Evolutionary conservation across 129 eudicot genomes (phyloP).

Genomic region (Pittosporum tobira): DNA sequence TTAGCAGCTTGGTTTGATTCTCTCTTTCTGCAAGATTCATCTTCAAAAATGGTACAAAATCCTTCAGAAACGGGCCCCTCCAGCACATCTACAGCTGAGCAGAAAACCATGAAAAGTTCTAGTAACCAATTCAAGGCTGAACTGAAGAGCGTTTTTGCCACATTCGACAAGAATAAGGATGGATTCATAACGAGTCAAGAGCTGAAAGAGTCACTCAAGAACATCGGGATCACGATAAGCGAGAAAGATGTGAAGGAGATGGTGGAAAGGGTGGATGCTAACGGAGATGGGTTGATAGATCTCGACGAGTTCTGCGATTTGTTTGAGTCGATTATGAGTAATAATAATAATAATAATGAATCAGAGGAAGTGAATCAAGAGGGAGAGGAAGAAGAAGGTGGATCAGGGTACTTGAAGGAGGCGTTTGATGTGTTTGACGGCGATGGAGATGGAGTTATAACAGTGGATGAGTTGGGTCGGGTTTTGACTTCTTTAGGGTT

Average conservation of each 20-base stretch:
- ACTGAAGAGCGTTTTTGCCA: conserved; percentile 6
- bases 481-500: conserved; percentile 16
- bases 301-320: conserved; percentile 5
- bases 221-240: background rate
- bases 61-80: background rate
- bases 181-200: conserved; percentile 7
- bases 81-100: background rate
- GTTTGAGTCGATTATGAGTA: conserved; percentile 2
- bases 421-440: conserved; percentile 24
- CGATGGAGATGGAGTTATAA: conserved; percentile 20
- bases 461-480: conserved; percentile 16
- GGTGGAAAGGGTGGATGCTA: background rate
- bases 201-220: background rate
- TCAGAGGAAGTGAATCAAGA: conserved; percentile 6
- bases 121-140: background rate
- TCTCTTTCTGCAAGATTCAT: background rate
- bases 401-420: conserved; percentile 6
- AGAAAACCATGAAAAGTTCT: background rate
- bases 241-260: conserved; percentile 1
- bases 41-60: background rate
- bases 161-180: conserved; percentile 7
- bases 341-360: background rate
- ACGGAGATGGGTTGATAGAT: conserved; percentile 5
- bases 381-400: background rate
- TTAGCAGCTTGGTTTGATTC: background rate